These are phyloP conservation scores for Suillus cothurnatus DNA, from an alignment of 768 basidiomycete genomes.

Conservation along the genomic window DNA sequence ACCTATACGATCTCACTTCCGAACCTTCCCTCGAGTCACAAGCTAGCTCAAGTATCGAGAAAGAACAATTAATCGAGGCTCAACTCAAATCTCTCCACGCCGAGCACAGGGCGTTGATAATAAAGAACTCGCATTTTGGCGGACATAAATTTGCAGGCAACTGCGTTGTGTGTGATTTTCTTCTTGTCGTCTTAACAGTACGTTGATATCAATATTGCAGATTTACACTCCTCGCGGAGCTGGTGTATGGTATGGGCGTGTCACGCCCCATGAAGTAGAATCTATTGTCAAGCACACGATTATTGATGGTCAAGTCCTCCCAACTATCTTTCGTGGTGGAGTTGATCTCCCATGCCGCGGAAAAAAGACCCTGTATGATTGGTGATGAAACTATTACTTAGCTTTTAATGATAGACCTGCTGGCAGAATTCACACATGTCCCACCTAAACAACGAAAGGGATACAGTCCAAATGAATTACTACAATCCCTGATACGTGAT, in stretches of 20 bases:
- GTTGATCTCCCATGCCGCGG: constrained; percentile 74
- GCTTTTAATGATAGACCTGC: constrained; percentile 1
- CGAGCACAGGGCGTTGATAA: constrained; percentile 74
- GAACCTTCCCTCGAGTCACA: constrained; percentile 28
- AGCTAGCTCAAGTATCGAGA: constrained; percentile 46
- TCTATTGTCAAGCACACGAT: constrained; percentile 88
- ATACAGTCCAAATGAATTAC: constrained; percentile 15
- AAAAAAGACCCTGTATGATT: constrained; percentile 68
- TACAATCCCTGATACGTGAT: constrained; percentile 27
- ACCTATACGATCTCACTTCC: constrained; percentile 60
- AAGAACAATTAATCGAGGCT: constrained; percentile 42
- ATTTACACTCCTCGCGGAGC: constrained; percentile 87
- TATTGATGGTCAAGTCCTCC: constrained; percentile 79
- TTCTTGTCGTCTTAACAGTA: background rate
- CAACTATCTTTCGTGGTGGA: constrained; percentile 86
- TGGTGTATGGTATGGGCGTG: constrained; percentile 92
- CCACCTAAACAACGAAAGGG: background rate
- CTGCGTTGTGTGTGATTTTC: constrained; percentile 67
- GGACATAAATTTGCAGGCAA: constrained; percentile 95
- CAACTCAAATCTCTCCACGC: constrained; percentile 48
- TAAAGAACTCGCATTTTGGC: constrained; percentile 88
- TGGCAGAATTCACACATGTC: background rate
- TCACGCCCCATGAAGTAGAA: constrained; percentile 86
- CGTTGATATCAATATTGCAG: constrained; percentile 37
- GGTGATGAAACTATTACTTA: constrained; percentile 44